Base-by-base conservation (phyloP, 176 grass and related monocot genomes). In the Pontederia paniculata region DNA sequence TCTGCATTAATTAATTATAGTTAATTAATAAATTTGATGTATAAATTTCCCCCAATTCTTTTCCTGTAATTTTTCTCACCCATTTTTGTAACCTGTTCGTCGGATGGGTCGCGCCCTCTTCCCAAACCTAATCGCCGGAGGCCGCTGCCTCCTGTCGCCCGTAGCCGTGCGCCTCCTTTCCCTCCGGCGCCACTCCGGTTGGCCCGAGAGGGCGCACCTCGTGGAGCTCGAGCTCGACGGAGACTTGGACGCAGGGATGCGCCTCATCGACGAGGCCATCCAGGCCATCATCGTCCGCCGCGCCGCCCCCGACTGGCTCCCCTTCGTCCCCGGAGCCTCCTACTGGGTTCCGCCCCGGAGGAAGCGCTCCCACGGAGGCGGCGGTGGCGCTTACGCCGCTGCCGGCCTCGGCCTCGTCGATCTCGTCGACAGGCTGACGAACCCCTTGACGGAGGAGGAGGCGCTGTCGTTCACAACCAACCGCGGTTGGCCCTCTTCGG, bases 261-360 rank as follows among this genome's bases (percentile, higher is more conserved):
- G 80, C 23, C 71, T 62, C 18, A 25, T 89, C 11, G 73, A 91
- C 63, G 83, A 88, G 21, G 80, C 80, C 14, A 88, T 91, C 17
- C 80, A 65, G 14, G 74, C 56, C 49, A 74, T 88, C 16, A 45
- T 97, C 1, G 77, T 97, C 45, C 80, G 77, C 16, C 69, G 79
- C 42, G 70, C 73, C 10, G 91, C 86, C n/a, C 91, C 79, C 14
- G 83, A 81, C 13, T 97, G 86, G 91, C 74, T 97, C 9, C 91
- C 86, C 46, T 97, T 97, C 52, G 74, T 90, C 41, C 82, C 86
- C 10, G 86, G 86, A 9, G 71, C 68, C 0, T 97, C 93, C 10
- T 90, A 88, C 77, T 97, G 77, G 86, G 80, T 97, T 15, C 93
- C 83, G 10, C 74, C 77, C 54, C 55, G 71, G 60, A n/a, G 58